A percentile compares a stretch with the other conserved stretches of the same genome.
Evolutionary conservation across 306 rosid species (phyloP).

Genomic region (Medicago arabica): DNA sequence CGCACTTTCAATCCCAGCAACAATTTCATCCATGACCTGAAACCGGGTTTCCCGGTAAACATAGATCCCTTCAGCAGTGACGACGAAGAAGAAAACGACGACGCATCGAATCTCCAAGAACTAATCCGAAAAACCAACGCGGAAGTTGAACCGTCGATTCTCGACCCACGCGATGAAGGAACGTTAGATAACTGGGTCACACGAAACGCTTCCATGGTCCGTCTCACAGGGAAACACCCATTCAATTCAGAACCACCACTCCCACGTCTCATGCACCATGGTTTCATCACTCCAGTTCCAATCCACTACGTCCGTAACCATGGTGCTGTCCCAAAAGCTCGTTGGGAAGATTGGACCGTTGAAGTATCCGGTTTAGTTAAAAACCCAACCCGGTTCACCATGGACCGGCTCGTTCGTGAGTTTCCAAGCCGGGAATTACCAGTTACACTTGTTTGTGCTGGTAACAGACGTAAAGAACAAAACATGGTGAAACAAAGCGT

Average conservation of each 20-base stretch:
- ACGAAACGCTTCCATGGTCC: slow-evolving; percentile 69
- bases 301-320: slow-evolving; percentile 90
- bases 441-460: slow-evolving; percentile 78
- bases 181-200: slow-evolving; percentile 70
- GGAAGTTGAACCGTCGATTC: slow-evolving; percentile 60
- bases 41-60: slow-evolving; percentile 25
- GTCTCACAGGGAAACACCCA: slow-evolving; percentile 88
- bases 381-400: slow-evolving; percentile 55
- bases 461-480: slow-evolving; percentile 82
- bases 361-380: slow-evolving; percentile 72
- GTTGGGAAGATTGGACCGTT: slow-evolving; percentile 71
- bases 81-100: slow-evolving; percentile 49
- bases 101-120: slow-evolving; percentile 16
- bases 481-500: slow-evolving; percentile 75
- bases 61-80: slow-evolving; percentile 52
- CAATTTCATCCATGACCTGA: slow-evolving; percentile 41
- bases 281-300: slow-evolving; percentile 82
- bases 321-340: slow-evolving; percentile 64
- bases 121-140: slow-evolving; percentile 43
- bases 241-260: slow-evolving; percentile 73
- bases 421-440: slow-evolving; percentile 62
- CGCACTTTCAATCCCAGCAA: slow-evolving; percentile 37
- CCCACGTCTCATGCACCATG: slow-evolving; percentile 77
- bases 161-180: slow-evolving; percentile 66
- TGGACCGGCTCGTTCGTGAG: slow-evolving; percentile 66